phyloP scores from a whole-genome alignment of 495 filamentous ascomycete genomes.

The Aspergillus ellipticus region DNA sequence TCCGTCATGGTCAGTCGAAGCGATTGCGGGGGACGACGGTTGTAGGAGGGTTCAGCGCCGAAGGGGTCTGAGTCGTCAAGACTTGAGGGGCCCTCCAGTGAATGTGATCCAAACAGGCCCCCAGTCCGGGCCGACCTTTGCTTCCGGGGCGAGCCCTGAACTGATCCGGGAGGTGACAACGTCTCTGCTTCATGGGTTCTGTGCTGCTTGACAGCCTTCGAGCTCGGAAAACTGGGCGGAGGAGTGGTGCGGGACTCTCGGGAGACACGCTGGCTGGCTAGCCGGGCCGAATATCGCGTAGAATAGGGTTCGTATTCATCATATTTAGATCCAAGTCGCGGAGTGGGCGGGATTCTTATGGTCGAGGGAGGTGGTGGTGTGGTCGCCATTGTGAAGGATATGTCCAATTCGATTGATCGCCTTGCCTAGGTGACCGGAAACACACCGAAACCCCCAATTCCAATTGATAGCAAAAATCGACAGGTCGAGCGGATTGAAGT shows the following conservation, averaged over 20 bases:
- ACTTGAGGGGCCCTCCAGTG: slow-evolving; percentile 11
- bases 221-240: slow-evolving; percentile 28
- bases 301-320: slow-evolving; percentile 69
- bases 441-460: slow-evolving; percentile 3
- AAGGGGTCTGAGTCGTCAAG: slow-evolving; percentile 22
- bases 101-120: slow-evolving; percentile 11
- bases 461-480: not conserved
- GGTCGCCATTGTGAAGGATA: slow-evolving; percentile 46
- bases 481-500: not conserved
- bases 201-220: slow-evolving; percentile 21
- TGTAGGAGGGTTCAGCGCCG: slow-evolving; percentile 15
- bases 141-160: slow-evolving; percentile 50
- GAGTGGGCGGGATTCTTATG: slow-evolving; percentile 67
- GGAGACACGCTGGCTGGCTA: slow-evolving; percentile 38
- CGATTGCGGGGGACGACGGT: slow-evolving; percentile 14
- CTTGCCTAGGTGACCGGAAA: not conserved
- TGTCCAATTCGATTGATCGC: not conserved
- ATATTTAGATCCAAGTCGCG: slow-evolving; percentile 62
- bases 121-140: slow-evolving; percentile 27
- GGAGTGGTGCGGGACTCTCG: slow-evolving; percentile 36
- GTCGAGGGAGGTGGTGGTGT: slow-evolving; percentile 63
- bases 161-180: slow-evolving; percentile 37
- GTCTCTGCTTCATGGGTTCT: slow-evolving; percentile 14
- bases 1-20: slow-evolving; percentile 28
- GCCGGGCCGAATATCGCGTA: slow-evolving; percentile 45